Evolutionary conservation across 108 stramenopile genomes (phyloP).

Genomic region (Nitzschia palea): DNA sequence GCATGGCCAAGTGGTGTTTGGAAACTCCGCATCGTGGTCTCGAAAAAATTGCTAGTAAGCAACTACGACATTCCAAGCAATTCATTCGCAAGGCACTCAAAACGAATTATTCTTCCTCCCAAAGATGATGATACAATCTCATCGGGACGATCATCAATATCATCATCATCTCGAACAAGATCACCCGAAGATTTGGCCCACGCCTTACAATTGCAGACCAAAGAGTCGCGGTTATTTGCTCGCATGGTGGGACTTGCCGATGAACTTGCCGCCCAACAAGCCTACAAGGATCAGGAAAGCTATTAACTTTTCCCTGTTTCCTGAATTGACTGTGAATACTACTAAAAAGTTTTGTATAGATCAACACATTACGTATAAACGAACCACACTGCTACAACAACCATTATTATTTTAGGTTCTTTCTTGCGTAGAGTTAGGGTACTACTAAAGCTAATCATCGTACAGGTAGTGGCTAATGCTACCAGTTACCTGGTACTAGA

Average conservation of each 20-base stretch:
- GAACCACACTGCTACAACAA: too few relatives aligned
- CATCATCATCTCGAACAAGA: neutral
- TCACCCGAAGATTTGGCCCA: neutral
- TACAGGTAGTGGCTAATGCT: too few relatives aligned
- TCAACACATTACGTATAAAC: too few relatives aligned
- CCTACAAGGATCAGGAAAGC: neutral
- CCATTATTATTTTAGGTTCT: too few relatives aligned
- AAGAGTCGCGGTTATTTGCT: neutral
- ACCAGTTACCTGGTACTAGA: too few relatives aligned
- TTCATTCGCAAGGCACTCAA: neutral
- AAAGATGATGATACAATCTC: neutral
- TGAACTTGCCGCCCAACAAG: slow-evolving; percentile 5
- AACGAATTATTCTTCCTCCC: neutral
- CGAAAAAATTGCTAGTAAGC: neutral
- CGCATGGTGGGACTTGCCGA: slow-evolving; percentile 1
- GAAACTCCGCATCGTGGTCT: neutral
- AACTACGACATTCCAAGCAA: slow-evolving; percentile 3
- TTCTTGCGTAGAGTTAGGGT: too few relatives aligned
- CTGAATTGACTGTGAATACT: too few relatives aligned
- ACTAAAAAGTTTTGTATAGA: too few relatives aligned
- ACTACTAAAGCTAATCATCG: too few relatives aligned
- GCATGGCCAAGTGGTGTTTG: slow-evolving; percentile 2
- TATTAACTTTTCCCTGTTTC: too few relatives aligned
- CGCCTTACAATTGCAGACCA: neutral
- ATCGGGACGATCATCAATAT: neutral